phyloP scores from a whole-genome alignment of 148 eudicot species.

The Rhododendron kiyosumense region DNA sequence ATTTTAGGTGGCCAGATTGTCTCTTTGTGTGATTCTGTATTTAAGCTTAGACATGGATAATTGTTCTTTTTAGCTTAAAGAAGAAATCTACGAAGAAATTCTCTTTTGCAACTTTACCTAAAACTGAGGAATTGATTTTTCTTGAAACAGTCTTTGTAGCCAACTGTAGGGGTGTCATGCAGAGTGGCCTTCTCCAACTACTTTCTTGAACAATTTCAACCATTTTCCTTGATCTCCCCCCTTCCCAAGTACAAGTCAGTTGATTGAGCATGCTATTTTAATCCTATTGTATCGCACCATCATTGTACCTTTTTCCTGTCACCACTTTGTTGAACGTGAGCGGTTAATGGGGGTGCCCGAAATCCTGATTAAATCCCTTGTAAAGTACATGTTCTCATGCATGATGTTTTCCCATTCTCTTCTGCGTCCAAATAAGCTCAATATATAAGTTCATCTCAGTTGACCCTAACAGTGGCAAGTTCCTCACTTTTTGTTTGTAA shows the following conservation, averaged over 20 bases:
- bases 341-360: neutral
- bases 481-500: neutral
- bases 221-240: neutral
- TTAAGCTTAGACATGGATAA: neutral
- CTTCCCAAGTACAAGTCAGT: neutral
- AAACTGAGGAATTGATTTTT: neutral
- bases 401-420: neutral
- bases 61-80: neutral
- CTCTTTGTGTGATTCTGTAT: neutral
- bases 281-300: neutral
- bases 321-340: neutral
- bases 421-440: neutral
- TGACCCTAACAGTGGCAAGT: neutral
- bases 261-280: neutral
- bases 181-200: neutral
- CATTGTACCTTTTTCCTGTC: neutral
- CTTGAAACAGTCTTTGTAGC: neutral
- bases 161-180: neutral
- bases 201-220: neutral
- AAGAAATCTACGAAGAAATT: neutral
- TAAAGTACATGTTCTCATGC: neutral
- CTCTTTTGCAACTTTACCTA: neutral
- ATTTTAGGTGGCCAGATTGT: neutral
- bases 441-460: neutral
- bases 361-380: neutral